phyloP scores from a whole-genome alignment of 2,329 filamentous ascomycete species.

The Phialophora expanda region DNA sequence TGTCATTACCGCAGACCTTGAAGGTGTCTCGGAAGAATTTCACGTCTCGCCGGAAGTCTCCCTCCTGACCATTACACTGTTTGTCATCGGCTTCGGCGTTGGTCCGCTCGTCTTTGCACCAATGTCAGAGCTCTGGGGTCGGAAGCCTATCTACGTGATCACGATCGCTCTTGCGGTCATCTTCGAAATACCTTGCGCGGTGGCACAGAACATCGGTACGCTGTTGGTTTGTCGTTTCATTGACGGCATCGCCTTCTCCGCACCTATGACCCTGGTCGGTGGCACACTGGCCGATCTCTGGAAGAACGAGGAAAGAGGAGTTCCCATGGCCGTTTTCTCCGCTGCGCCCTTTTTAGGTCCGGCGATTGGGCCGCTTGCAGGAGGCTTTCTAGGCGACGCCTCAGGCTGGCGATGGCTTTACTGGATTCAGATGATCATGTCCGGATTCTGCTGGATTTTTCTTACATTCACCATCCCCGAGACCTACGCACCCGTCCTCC shows the following conservation, averaged over 20 bases:
- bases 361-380: constrained; percentile 75
- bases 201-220: constrained; percentile 75
- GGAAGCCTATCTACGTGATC: constrained; percentile 71
- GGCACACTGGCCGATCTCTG: constrained; percentile 84
- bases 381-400: constrained; percentile 74
- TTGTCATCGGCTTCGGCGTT: constrained; percentile 81
- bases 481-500: constrained; percentile 81
- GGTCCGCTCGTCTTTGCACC: constrained; percentile 82
- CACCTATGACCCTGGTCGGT: constrained; percentile 84
- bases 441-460: constrained; percentile 70
- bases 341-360: constrained; percentile 83
- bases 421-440: constrained; percentile 82
- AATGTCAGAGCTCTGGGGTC: constrained; percentile 74
- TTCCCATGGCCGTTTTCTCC: constrained; percentile 85
- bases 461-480: constrained; percentile 90
- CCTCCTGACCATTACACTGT: constrained; percentile 73
- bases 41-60: constrained; percentile 73
- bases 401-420: constrained; percentile 83
- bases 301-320: constrained; percentile 80
- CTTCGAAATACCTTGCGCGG: constrained; percentile 80
- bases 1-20: constrained; percentile 78
- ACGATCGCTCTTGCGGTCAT: constrained; percentile 74
- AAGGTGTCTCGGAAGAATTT: constrained; percentile 68
- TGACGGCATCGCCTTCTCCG: constrained; percentile 82
- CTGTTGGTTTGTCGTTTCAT: constrained; percentile 77